These are phyloP conservation scores for Cucumis hystrix DNA, from an alignment of 306 rosid species.

Conservation along the genomic window DNA sequence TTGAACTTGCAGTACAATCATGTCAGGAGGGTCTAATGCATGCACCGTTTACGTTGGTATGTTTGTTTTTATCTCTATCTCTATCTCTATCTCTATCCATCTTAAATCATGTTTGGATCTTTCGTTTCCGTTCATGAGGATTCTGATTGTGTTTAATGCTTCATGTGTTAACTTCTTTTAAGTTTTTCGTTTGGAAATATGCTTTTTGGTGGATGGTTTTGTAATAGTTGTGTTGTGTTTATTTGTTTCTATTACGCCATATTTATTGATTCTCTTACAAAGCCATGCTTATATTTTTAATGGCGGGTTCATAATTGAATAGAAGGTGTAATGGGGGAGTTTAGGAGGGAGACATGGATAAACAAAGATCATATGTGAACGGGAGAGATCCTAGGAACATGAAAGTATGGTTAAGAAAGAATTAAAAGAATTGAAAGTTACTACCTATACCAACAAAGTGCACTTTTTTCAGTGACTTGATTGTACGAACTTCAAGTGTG, in stretches of 20 bases:
- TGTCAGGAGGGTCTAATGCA: slow-evolving; percentile 1
- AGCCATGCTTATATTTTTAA: neutral
- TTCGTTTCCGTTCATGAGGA: neutral
- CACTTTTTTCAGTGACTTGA: too few relatives aligned
- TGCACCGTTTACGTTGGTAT: slow-evolving; percentile 1
- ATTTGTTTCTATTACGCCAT: too few relatives aligned
- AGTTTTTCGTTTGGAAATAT: neutral
- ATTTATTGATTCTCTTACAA: neutral
- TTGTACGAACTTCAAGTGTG: too few relatives aligned
- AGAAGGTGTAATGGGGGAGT: neutral
- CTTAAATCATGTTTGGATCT: neutral
- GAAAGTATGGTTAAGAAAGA: too few relatives aligned
- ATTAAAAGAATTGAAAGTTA: too few relatives aligned
- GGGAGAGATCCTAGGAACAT: too few relatives aligned
- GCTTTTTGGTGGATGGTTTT: neutral
- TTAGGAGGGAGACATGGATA: too few relatives aligned
- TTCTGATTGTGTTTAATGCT: neutral
- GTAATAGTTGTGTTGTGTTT: neutral
- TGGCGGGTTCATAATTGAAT: neutral
- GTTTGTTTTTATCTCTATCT: neutral
- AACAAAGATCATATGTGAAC: too few relatives aligned
- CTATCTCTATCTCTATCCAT: too few relatives aligned
- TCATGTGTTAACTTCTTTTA: neutral
- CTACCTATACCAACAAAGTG: too few relatives aligned
- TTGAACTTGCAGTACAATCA: neutral